Base-by-base conservation (phyloP, 148 eudicot genomes). In the Arbutus unedo region DNA sequence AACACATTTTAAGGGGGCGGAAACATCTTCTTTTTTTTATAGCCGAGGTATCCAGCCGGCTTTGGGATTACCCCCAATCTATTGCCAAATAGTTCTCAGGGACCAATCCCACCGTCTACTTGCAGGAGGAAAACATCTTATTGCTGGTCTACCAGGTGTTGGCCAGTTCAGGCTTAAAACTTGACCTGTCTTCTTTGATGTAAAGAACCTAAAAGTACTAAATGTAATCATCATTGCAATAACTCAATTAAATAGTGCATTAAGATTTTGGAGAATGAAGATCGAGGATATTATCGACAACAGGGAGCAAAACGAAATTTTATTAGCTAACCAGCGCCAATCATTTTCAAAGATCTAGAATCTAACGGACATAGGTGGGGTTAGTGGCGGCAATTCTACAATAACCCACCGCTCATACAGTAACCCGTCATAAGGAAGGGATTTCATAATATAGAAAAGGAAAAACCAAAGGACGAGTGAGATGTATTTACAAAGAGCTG, bases 361-460 rank as follows among this genome's bases (percentile, higher is more conserved):
- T 49, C 18, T 21, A 41, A 9, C 53, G 4, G 15, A 84, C 49
- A 49, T 49, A 74, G 66, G 82, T 77, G 76, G 89, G 89, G 82
- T 55, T 73, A 50, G 83, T 78, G 86, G 86, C 86, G 75, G 89
- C 81, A 47, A 87, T 64, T 77, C 79, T 81, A 83, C 85, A 77
- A 31, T 49, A 82, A 76, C 82, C 79, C 62, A 77, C 87, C 87
- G 88, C 88, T 84, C 90, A 86, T 83, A 72, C 82, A 78, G 55
- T 79, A 84, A 88, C 90, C 87, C 85, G 51, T 23, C 74, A 74
- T 72, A 31, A 14, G 59, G 67, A 31, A 41, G 10, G 74, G 44
- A 48, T 38, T 8, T 60, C 47, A 77, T 53, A 81, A 10, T 60
- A 83, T 19, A 67, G 16, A 62, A 70, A 76, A 71, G 47, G 19